phyloP scores from a whole-genome alignment of 805 yeast genomes.

The Cyberlindnera americana region DNA sequence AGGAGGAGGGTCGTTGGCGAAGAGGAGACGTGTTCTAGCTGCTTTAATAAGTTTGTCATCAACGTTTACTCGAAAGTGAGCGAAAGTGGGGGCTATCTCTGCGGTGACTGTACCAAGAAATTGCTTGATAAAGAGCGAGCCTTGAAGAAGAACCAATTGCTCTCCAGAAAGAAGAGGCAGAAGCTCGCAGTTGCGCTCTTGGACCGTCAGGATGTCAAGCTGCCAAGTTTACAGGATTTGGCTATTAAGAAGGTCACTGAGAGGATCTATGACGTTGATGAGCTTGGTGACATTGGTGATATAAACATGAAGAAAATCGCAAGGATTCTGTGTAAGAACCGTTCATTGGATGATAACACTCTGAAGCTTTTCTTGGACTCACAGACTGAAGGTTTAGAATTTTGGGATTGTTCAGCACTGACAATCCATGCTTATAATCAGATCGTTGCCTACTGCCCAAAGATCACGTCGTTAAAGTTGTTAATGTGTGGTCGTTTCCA shows the following conservation, averaged over 20 bases:
- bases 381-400: slow-evolving; percentile 51
- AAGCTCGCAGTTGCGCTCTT: slow-evolving; percentile 80
- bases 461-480: slow-evolving; percentile 58
- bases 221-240: slow-evolving; percentile 76
- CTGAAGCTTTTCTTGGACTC: slow-evolving; percentile 69
- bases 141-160: slow-evolving; percentile 49
- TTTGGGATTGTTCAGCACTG: slow-evolving; percentile 92
- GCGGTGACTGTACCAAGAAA: slow-evolving; percentile 54
- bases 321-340: slow-evolving; percentile 72
- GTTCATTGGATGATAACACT: slow-evolving; percentile 74
- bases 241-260: slow-evolving; percentile 67
- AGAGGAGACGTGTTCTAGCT: slow-evolving; percentile 58
- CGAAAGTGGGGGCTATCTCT: slow-evolving; percentile 58
- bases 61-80: slow-evolving; percentile 61
- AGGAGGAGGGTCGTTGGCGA: slow-evolving; percentile 39
- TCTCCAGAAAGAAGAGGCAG: slow-evolving; percentile 71
- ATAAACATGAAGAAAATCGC: slow-evolving; percentile 68
- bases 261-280: slow-evolving; percentile 71
- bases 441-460: slow-evolving; percentile 78
- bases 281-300: slow-evolving; percentile 82
- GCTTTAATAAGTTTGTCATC: slow-evolving; percentile 55
- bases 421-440: slow-evolving; percentile 59
- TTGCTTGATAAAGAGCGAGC: slow-evolving; percentile 40
- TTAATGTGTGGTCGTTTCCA: slow-evolving; percentile 93
- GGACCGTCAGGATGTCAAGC: slow-evolving; percentile 57